Evolutionary conservation across 805 yeast genomes (phyloP), one percentile per base, ranked within the genome.

Genomic region (Ogataea populi-albae): DNA sequence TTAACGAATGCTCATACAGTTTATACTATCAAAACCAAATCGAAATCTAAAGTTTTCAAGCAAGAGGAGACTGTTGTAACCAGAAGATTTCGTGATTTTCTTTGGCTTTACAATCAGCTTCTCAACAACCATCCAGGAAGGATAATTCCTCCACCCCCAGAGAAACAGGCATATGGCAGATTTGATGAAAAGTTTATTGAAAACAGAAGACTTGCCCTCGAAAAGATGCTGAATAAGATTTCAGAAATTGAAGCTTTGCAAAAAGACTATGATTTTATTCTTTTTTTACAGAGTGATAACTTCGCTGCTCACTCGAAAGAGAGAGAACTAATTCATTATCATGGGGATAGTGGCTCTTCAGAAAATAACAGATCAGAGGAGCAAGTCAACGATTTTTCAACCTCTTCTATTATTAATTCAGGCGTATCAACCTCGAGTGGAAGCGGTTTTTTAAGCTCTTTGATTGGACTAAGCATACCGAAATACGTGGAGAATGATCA

Each of bases 141-240:
- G 40, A 80, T 93, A 23, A 79, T 93, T 17, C 98, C 98, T 1
- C 96, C 98, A 1, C 97, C 98, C 4, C 89, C 97, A 0, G 95
- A 86, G 41, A 95, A 93, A 59, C 96, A 94, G 44, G 83, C 84
- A 6, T 81, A 89, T 37, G 97, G 98, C 4, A 73, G 96, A 43
- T 88, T 93, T 61, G 87, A 87, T 50, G 86, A 86, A 47, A 88
- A 81, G 49, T 89, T 93, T 50, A 79, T 93, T 34, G 97, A 93
- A 59, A 78, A 78, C 45, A 75, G 98, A 59, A 69, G 97, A 38
- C 66, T 81, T 17, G 86, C 91, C 4, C 68, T 93, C 54, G 96
- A 91, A 55, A 78, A 71, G 49, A 93, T 93, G 98, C 69, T 93
- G 40, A 63, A 59, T 23, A 84, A 83, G 53, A 81, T 86, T n/a